Conservation (phyloP, 2,329 filamentous ascomycete species). For the Talaromyces sp. region DNA sequence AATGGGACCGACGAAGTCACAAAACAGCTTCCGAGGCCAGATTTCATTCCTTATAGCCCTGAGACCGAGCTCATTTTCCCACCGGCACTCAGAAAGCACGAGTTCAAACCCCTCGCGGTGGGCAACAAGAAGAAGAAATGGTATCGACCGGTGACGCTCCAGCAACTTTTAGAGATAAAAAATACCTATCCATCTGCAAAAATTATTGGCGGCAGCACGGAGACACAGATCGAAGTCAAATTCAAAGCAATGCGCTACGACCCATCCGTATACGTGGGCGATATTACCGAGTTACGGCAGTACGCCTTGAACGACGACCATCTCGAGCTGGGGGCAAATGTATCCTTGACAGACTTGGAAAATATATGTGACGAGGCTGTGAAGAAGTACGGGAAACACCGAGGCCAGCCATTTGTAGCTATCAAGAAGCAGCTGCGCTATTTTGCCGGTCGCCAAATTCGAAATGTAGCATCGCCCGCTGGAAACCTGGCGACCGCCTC, state of each 20-base stretch:
- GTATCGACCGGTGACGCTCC: slow-evolving; percentile 82
- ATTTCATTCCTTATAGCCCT: slow-evolving; percentile 90
- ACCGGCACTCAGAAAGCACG: slow-evolving; percentile 74
- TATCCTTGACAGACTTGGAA: slow-evolving; percentile 87
- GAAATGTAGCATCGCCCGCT: slow-evolving; percentile 95
- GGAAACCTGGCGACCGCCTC: slow-evolving; percentile 93
- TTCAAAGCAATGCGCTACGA: slow-evolving; percentile 93
- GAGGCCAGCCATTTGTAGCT: slow-evolving; percentile 77
- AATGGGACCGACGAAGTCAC: slow-evolving; percentile 3
- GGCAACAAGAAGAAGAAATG: slow-evolving; percentile 93
- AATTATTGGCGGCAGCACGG: slow-evolving; percentile 91
- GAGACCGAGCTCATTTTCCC: slow-evolving; percentile 96
- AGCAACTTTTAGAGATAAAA: slow-evolving; percentile 91
- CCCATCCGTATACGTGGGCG: slow-evolving; percentile 85
- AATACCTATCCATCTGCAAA: slow-evolving; percentile 78
- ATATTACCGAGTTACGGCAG: slow-evolving; percentile 82
- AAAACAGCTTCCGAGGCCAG: slow-evolving; percentile 73
- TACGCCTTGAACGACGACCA: slow-evolving; percentile 75
- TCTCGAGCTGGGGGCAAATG: slow-evolving; percentile 89
- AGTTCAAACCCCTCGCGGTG: slow-evolving; percentile 76
- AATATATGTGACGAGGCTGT: slow-evolving; percentile 75
- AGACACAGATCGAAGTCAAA: slow-evolving; percentile 97
- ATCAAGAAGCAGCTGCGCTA: slow-evolving; percentile 92
- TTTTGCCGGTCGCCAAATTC: slow-evolving; percentile 91
- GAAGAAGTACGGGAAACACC: slow-evolving; percentile 66